Percentiles rank a stretch among this genome's conserved stretches.
Conservation (phyloP, 73 alveolate genomes). For the Urostyla sp. region DNA sequence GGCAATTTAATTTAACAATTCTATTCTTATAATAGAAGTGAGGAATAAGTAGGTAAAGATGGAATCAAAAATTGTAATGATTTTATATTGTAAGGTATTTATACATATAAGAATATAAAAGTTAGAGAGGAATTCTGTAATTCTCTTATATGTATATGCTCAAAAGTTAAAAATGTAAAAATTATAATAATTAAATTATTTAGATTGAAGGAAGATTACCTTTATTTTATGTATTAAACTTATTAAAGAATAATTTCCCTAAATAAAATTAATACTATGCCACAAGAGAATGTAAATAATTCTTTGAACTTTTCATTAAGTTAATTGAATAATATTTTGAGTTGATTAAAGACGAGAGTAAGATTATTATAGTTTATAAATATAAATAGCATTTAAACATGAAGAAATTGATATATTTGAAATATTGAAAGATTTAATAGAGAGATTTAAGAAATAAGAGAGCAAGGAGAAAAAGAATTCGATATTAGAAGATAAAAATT, state of each 20-base stretch:
- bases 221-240: neutral
- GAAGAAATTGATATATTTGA: constrained; percentile 8
- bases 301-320: constrained; percentile 38
- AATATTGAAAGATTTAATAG: constrained; percentile 33
- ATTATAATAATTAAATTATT: neutral
- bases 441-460: constrained; percentile 33
- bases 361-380: neutral
- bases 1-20: constrained; percentile 13
- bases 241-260: constrained; percentile 41
- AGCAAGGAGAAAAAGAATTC: constrained; percentile 30
- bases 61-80: constrained; percentile 12
- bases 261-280: constrained; percentile 5
- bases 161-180: constrained; percentile 3
- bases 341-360: neutral
- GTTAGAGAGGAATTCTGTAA: constrained; percentile 37
- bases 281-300: constrained; percentile 49
- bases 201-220: constrained; percentile 3
- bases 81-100: neutral
- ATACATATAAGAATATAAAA: constrained; percentile 16
- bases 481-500: constrained; percentile 27
- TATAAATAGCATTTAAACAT: neutral
- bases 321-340: constrained; percentile 26
- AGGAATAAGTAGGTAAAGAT: constrained; percentile 2
- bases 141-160: constrained; percentile 30
- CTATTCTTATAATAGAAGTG: constrained; percentile 15